Conservation (phyloP, 2,329 filamentous ascomycete genomes). For the Claviceps quebecensis region DNA sequence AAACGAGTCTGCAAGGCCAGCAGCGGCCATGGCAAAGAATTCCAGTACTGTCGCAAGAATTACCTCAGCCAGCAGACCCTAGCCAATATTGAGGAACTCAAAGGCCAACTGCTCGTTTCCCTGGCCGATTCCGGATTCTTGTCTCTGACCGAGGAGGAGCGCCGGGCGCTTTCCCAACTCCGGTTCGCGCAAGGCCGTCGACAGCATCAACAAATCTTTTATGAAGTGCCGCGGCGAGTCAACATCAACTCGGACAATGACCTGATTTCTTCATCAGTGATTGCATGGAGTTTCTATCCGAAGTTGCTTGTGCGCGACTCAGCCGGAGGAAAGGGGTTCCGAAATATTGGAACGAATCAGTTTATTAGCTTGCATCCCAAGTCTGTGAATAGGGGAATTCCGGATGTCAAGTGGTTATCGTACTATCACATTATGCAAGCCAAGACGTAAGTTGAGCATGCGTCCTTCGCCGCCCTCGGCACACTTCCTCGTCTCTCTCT, state of each 20-base stretch:
- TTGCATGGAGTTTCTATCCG: conserved; percentile 91
- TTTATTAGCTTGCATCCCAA: conserved; percentile 74
- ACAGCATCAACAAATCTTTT: conserved; percentile 55
- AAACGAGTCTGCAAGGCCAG: conserved; percentile 63
- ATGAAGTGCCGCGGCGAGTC: conserved; percentile 63
- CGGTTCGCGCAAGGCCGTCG: conserved; percentile 44
- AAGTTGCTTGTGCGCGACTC: conserved; percentile 75
- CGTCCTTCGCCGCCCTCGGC: not conserved
- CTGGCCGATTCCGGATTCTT: conserved; percentile 79
- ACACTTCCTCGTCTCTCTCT: not conserved
- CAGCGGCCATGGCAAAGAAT: conserved; percentile 52
- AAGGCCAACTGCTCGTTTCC: conserved; percentile 75
- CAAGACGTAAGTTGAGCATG: conserved; percentile 39
- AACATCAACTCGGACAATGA: conserved; percentile 72
- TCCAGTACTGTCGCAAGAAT: conserved; percentile 87
- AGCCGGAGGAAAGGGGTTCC: conserved; percentile 56
- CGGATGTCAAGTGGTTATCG: conserved; percentile 65
- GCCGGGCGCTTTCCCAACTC: conserved; percentile 50
- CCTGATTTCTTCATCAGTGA: conserved; percentile 61
- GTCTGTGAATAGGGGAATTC: conserved; percentile 67
- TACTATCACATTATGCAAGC: conserved; percentile 98
- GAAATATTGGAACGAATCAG: conserved; percentile 89
- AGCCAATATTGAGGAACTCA: conserved; percentile 86
- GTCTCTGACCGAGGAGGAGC: conserved; percentile 58
- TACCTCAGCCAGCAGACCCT: conserved; percentile 83